Conservation (phyloP, 345 rosid species). For the Raphanus sativus region DNA sequence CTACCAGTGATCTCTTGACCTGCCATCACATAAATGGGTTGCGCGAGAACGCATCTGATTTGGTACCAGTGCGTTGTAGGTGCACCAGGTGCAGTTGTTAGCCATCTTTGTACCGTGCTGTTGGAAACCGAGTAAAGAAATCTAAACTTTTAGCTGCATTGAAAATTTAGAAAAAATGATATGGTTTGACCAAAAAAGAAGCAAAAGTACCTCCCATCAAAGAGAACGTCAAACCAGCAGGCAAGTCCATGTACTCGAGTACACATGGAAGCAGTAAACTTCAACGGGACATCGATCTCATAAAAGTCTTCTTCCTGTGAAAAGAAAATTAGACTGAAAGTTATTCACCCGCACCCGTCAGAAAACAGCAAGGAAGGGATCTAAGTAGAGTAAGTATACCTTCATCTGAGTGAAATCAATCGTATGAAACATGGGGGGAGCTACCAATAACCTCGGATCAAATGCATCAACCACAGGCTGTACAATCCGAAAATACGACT, state of each 20-base stretch:
- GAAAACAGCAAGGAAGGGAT: neutral
- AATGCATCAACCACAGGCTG: conserved; percentile 99
- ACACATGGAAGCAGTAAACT: conserved; percentile 77
- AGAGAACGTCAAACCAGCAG: conserved; percentile 96
- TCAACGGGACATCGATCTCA: conserved; percentile 87
- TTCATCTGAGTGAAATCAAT: conserved; percentile 73
- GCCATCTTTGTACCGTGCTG: conserved; percentile 96
- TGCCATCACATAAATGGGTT: conserved; percentile 93
- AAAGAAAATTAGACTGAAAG: conserved; percentile 21
- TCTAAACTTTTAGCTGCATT: neutral
- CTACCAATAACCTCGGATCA: conserved; percentile 94
- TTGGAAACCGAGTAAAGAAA: conserved; percentile 23
- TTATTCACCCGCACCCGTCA: neutral
- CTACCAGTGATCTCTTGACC: conserved; percentile 94
- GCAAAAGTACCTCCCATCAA: conserved; percentile 70
- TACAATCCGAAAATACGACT: conserved; percentile 21
- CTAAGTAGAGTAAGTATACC: conserved; percentile 45
- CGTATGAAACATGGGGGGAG: conserved; percentile 63
- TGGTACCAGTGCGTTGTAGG: conserved; percentile 99
- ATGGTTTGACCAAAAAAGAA: neutral
- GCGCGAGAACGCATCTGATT: conserved; percentile 88
- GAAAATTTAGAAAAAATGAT: neutral
- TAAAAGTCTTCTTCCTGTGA: conserved; percentile 86
- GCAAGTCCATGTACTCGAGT: conserved; percentile 95
- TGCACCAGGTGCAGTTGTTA: conserved; percentile 95